Percentiles rank a stretch among this genome's conserved stretches.
Evolutionary conservation across 306 rosid species (phyloP).

Genomic region (Canavalia ensiformis): DNA sequence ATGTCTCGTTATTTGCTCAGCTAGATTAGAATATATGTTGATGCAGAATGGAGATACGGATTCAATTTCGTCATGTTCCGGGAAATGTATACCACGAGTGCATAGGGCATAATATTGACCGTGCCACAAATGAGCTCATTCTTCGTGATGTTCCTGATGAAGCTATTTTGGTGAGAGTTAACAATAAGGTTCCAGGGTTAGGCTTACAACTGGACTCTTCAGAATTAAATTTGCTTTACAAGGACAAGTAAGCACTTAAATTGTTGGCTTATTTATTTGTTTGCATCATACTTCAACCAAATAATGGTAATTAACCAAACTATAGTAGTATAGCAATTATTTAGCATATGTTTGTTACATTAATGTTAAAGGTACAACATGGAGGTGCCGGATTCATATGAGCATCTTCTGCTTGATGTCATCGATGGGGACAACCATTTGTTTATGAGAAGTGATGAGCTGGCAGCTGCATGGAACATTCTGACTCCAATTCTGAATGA

Average conservation of each 20-base stretch:
- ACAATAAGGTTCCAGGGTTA: slow-evolving; percentile 94
- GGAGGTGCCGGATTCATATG: slow-evolving; percentile 91
- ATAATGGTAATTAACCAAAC: background rate
- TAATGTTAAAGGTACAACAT: slow-evolving; percentile 66
- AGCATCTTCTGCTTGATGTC: slow-evolving; percentile 91
- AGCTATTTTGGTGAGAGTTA: slow-evolving; percentile 85
- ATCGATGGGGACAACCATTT: slow-evolving; percentile 84
- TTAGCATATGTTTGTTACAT: slow-evolving; percentile 1
- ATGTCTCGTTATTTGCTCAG: slow-evolving; percentile 22
- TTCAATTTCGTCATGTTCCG: slow-evolving; percentile 82
- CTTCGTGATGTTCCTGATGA: slow-evolving; percentile 88
- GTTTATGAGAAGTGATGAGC: slow-evolving; percentile 89
- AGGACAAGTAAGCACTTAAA: slow-evolving; percentile 76
- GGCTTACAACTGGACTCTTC: slow-evolving; percentile 90
- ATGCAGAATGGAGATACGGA: slow-evolving; percentile 95
- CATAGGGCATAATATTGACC: slow-evolving; percentile 71
- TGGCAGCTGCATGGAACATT: slow-evolving; percentile 86
- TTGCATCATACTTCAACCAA: slow-evolving; percentile 30
- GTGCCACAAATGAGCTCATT: slow-evolving; percentile 86
- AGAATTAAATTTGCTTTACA: slow-evolving; percentile 84
- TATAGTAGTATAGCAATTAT: background rate
- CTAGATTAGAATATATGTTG: slow-evolving; percentile 19
- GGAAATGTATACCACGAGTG: slow-evolving; percentile 76
- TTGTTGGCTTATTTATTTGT: slow-evolving; percentile 7
- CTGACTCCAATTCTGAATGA: slow-evolving; percentile 77